Evolutionary conservation across 306 rosid species (phyloP).

Genomic region (Cercis canadensis): DNA sequence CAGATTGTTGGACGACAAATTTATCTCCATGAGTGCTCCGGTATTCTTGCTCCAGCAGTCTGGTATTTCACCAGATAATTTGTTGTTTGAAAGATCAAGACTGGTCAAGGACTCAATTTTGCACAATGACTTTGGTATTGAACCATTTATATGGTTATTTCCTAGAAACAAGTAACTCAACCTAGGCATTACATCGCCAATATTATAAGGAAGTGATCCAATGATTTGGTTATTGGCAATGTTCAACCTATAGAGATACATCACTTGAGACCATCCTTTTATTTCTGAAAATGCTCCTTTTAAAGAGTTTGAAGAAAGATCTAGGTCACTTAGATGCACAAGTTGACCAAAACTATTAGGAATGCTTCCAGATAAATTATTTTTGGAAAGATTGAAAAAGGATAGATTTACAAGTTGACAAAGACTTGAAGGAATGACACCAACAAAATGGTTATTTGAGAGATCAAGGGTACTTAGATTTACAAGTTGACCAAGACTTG

Average conservation of each 20-base stretch:
- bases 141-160: slow-evolving; percentile 3
- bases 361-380: neutral
- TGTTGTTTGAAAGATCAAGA: slow-evolving; percentile 42
- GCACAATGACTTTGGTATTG: slow-evolving; percentile 9
- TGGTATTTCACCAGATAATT: slow-evolving; percentile 32
- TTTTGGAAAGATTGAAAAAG: neutral
- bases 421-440: neutral
- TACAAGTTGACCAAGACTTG: neutral
- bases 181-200: slow-evolving; percentile 22
- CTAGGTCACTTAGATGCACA: neutral
- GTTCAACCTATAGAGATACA: neutral
- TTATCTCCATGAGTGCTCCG: neutral
- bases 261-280: neutral
- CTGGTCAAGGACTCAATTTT: slow-evolving; percentile 6
- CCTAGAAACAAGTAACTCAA: neutral
- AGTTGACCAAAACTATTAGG: neutral
- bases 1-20: slow-evolving; percentile 33
- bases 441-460: neutral
- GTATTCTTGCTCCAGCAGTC: slow-evolving; percentile 26
- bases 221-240: neutral
- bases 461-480: neutral
- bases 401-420: neutral
- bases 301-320: neutral
- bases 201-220: slow-evolving; percentile 26
- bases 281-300: neutral